A percentile compares a stretch with the other conserved stretches of the same genome.
These are phyloP conservation scores for Neobulgaria alba DNA, from an alignment of 2,329 filamentous ascomycete genomes.

Conservation along the genomic window DNA sequence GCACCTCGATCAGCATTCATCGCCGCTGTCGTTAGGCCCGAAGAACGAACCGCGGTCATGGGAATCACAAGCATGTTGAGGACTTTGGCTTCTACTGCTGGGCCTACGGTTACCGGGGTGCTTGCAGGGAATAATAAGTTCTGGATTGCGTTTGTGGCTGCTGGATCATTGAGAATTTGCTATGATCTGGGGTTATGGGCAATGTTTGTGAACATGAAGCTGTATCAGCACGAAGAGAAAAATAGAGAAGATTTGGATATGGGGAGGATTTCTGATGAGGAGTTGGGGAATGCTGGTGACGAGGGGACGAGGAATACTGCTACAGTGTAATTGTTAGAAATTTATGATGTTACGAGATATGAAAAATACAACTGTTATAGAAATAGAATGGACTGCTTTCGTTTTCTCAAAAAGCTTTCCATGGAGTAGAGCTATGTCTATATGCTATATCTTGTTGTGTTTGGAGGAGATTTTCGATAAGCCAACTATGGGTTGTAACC, in stretches of 20 bases:
- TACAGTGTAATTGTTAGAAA: too few species aligned
- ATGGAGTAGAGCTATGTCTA: too few species aligned
- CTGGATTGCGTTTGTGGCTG: slow-evolving; percentile 53
- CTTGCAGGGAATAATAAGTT: slow-evolving; percentile 47
- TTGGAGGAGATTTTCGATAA: too few species aligned
- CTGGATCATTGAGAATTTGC: slow-evolving; percentile 49
- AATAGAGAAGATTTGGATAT: too few species aligned
- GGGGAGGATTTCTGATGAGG: not conserved
- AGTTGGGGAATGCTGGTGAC: not conserved
- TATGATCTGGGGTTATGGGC: slow-evolving; percentile 51
- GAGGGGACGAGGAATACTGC: too few species aligned
- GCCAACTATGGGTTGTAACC: too few species aligned
- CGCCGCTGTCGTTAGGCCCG: slow-evolving; percentile 51
- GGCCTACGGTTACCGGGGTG: slow-evolving; percentile 53
- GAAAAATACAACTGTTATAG: too few species aligned
- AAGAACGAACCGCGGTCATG: slow-evolving; percentile 63
- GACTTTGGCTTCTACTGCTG: slow-evolving; percentile 51
- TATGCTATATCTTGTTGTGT: too few species aligned
- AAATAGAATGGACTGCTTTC: too few species aligned
- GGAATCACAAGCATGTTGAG: slow-evolving; percentile 61
- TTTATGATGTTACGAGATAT: too few species aligned
- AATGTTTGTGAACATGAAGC: slow-evolving; percentile 34
- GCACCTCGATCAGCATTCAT: slow-evolving; percentile 63
- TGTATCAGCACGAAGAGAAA: slow-evolving; percentile 18
- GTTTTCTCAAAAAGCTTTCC: too few species aligned